Evolutionary conservation across 345 rosid species (phyloP), one percentile per base, ranked within the genome.

Genomic region (Mangifera indica): DNA sequence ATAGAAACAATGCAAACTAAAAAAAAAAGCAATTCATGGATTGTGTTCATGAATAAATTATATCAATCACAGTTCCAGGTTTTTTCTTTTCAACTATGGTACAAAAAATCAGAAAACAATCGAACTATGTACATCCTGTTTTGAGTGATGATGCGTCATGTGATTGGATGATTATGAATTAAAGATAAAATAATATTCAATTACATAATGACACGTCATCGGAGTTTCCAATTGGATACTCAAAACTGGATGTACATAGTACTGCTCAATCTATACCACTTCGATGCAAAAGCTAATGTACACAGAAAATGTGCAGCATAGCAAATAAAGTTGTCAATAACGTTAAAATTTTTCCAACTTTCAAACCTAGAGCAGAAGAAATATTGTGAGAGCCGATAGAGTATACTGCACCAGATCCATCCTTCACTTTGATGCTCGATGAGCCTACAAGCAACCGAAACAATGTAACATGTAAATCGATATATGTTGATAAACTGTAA

Each of bases 361-460:
- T 32, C 77, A 80, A 55, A 46, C 63, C 67, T 49, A 87, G 73
- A 73, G 81, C 85, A 0, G 85, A 76, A 51, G 81, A 83, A 61
- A 93, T 42, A 66, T 87, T 65, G 44, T 88, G 81, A 45, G 90
- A 84, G 10, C 85, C 81, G 0, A 93, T 84, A 0, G 89, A 62
- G 74, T 87, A 84, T 26, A 63, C 79, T 22, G 67, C 69, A 44
- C 87, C 93, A 1, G 86, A 66, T 2, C 80, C 86, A 15, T 86
- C 97, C 83, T 78, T 87, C 69, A 93, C 68, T 76, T 82, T 80
- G 85, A 93, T 83, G 81, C 83, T 85, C 5, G 97, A 86, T 48
- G 98, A 86, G 76, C 98, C 98, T 93, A 70, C 67, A 78, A 52
- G 15, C 42, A 66, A 69, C 74, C 63, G 65, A 11, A 72, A 46